Base-by-base conservation (phyloP, 768 basidiomycete genomes). In the Tricholoma saponaceum region DNA sequence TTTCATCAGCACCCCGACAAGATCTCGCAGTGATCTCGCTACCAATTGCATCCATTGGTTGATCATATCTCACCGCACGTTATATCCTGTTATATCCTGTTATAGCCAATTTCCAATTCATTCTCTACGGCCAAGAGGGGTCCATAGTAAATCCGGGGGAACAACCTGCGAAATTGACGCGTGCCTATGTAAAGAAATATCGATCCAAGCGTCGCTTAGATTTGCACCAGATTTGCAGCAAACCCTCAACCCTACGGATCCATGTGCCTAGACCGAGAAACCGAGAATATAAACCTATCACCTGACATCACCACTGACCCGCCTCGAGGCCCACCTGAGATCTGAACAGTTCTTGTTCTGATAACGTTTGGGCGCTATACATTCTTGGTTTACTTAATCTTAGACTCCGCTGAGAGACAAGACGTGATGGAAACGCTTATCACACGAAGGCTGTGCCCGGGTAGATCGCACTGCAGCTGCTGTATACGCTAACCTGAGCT, bases 391-490 rank as follows among this genome's bases (percentile, higher is more conserved):
- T 56, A n/a, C n/a, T n/a, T n/a, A n/a, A n/a, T n/a, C n/a, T n/a
- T n/a, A n/a, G 35, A 56, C 39, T 6, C 44, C 23, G 10, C 26
- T 49, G 28, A 22, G 44, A 32, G 10, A 32, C 47, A 25, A 51
- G 43, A 8, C 28, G 22, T 52, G 53, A 57, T 57, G 60, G 56
- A 35, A 49, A 56, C 55, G 37, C 47, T 55, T 39, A 53, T 56
- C 44, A 50, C 44, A 28, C 47, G 16, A 56, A 56, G 37, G 55
- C 51, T 52, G 59, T 53, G 59, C 35, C 33, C n/a, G 9, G 14
- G 22, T 16, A 20, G 18, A 7, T 20, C 46, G 25, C 22, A 7
- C 5, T 43, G n/a, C 13, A 41, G n/a, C 39, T 14, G 8, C 41
- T 20, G 41, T 43, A 43, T 20, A 20, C 2, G 41, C 7, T 18